Percentiles rank a stretch among this genome's conserved stretches.
These are phyloP conservation scores for Dothistroma septosporum DNA, from an alignment of 2,329 filamentous ascomycete species.

Conservation along the genomic window DNA sequence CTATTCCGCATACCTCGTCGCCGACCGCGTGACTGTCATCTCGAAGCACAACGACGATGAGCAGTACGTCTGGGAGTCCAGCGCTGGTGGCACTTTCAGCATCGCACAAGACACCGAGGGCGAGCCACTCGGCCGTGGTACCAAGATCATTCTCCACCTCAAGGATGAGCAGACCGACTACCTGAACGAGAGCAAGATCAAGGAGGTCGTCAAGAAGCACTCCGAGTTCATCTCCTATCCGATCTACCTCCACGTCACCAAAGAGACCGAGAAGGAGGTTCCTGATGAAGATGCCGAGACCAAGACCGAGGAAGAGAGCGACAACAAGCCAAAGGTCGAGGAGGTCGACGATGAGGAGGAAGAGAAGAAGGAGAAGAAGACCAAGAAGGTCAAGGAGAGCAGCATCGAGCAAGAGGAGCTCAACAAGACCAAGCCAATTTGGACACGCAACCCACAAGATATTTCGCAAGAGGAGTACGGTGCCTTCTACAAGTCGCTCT, in stretches of 20 bases:
- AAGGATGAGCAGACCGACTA: conserved; percentile 99
- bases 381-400: conserved; percentile 99
- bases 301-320: conserved; percentile 68
- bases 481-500: conserved; percentile 99
- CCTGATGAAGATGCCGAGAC: conserved; percentile 87
- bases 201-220: conserved; percentile 99
- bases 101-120: conserved; percentile 86
- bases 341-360: conserved; percentile 79
- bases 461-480: conserved; percentile 96
- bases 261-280: conserved; percentile 99
- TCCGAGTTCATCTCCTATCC: conserved; percentile 99
- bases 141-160: conserved; percentile 96
- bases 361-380: conserved; percentile 87
- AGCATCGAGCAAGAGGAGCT: conserved; percentile 99
- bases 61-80: conserved; percentile 99
- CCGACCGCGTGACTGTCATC: conserved; percentile 89
- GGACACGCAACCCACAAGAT: conserved; percentile 95
- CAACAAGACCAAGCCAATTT: conserved; percentile 99
- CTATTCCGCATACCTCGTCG: conserved; percentile 99
- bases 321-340: conserved; percentile 96
- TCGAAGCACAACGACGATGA: conserved; percentile 99
- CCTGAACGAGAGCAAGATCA: conserved; percentile 97
- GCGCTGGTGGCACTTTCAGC: conserved; percentile 94
- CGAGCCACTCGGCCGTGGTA: conserved; percentile 85
- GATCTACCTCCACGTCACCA: conserved; percentile 99